Conservation (phyloP, 192 early-diverging fungal genomes). For the Chytriomyces sp. region DNA sequence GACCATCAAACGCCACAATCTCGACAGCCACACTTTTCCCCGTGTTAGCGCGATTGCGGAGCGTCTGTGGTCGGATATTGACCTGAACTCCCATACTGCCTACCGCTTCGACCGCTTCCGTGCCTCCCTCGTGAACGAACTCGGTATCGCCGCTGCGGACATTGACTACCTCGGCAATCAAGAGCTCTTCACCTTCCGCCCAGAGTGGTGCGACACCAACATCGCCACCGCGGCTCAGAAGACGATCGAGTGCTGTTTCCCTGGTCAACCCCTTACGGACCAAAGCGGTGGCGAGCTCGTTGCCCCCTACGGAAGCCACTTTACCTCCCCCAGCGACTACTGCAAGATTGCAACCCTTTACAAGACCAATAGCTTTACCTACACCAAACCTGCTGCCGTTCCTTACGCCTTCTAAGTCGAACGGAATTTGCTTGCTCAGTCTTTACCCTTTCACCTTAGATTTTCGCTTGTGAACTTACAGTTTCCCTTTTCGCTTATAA, state of each 20-base stretch:
- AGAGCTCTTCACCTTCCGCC: background rate
- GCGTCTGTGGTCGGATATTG: constrained; percentile 28
- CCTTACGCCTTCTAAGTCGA: background rate
- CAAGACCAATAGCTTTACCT: background rate
- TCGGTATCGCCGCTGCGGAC: background rate
- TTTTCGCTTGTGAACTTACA: too few relatives aligned
- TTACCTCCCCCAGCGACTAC: background rate
- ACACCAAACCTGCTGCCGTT: background rate
- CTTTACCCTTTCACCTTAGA: too few relatives aligned
- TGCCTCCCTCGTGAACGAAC: constrained; percentile 14
- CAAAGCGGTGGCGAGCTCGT: background rate
- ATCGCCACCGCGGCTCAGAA: background rate
- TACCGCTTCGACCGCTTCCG: constrained; percentile 4
- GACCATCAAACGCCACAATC: constrained; percentile 21
- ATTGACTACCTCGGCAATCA: constrained; percentile 14
- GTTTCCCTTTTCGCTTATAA: too few relatives aligned
- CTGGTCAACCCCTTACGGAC: background rate
- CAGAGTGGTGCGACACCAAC: constrained; percentile 2
- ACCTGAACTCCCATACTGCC: background rate
- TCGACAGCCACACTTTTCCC: constrained; percentile 14
- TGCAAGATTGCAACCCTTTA: background rate
- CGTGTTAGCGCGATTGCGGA: constrained; percentile 29
- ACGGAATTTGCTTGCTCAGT: too few relatives aligned
- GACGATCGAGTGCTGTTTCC: background rate
- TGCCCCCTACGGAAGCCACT: background rate